These are phyloP conservation scores for Triangularia verruculosa DNA, from an alignment of 2,329 filamentous ascomycete genomes.

Conservation along the genomic window DNA sequence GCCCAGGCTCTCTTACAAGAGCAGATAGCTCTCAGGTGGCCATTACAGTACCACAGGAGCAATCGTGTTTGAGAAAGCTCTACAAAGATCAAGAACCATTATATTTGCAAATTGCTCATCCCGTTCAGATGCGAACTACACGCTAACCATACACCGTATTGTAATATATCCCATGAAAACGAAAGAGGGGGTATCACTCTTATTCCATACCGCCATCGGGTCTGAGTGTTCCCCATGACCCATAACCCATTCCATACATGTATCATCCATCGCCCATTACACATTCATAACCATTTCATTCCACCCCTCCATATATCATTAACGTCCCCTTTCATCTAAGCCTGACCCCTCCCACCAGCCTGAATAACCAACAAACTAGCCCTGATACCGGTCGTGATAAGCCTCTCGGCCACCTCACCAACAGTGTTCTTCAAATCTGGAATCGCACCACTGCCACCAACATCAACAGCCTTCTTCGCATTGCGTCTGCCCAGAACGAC, in stretches of 20 bases:
- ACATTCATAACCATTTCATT: not conserved
- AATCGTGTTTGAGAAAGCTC: no score
- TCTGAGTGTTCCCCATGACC: not conserved
- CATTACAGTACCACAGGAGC: no score
- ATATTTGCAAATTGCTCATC: not conserved
- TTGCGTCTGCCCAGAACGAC: conserved; percentile 62
- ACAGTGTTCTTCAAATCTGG: conserved; percentile 49
- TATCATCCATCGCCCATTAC: not conserved
- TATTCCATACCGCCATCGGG: not conserved
- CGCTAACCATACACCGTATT: not conserved
- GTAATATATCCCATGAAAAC: not conserved
- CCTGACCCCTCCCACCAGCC: conserved; percentile 41
- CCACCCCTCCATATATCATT: not conserved
- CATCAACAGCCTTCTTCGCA: conserved; percentile 24
- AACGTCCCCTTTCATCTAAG: not conserved
- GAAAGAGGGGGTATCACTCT: not conserved
- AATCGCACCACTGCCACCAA: conserved; percentile 14
- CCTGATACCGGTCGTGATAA: conserved; percentile 57
- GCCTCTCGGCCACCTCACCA: conserved; percentile 57
- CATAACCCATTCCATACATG: not conserved
- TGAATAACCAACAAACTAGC: conserved; percentile 70
- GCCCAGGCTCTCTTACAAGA: no score
- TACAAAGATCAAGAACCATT: not conserved
- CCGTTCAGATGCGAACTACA: not conserved
- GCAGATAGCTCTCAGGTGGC: no score